A percentile compares a stretch with the other conserved stretches of the same genome.
These are phyloP conservation scores for Heterococcus sp. DNA, from an alignment of 108 stramenopile species.

Conservation along the genomic window DNA sequence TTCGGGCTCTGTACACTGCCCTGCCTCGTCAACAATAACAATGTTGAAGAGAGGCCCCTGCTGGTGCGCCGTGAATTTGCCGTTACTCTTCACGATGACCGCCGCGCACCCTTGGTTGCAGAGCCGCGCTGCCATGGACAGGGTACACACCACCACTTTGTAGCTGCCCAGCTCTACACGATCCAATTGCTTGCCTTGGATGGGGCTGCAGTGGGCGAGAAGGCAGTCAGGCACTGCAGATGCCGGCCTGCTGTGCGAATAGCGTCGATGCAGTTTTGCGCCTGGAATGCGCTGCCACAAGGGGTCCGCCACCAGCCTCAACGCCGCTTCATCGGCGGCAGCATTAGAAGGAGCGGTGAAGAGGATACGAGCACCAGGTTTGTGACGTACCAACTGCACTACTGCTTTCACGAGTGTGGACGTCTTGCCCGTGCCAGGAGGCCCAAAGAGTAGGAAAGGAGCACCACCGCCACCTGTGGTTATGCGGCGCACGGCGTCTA, in stretches of 20 bases:
- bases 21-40: constrained; percentile 42
- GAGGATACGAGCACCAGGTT: not conserved
- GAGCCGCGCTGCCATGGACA: not conserved
- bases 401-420: constrained; percentile 51
- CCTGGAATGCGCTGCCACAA: not conserved
- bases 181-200: too few relatives aligned
- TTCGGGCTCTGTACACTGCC: constrained; percentile 48
- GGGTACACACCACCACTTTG: not conserved
- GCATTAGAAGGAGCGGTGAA: not conserved
- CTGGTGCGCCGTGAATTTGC: too few relatives aligned
- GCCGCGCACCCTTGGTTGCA: not conserved
- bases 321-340: not conserved
- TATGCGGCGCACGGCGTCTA: not conserved
- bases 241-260: too few relatives aligned
- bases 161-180: not conserved
- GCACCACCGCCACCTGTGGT: not conserved
- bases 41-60: not conserved
- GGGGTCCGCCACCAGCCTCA: not conserved
- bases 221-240: too few relatives aligned
- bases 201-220: too few relatives aligned
- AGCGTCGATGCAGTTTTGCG: not conserved
- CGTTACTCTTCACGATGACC: too few relatives aligned
- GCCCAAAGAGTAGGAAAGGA: not conserved
- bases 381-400: constrained; percentile 22
- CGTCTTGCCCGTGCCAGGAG: constrained; percentile 34